A percentile compares a stretch with the other conserved stretches of the same genome.
phyloP scores from a whole-genome alignment of 805 yeast species.

The Nakazawaea peltata region DNA sequence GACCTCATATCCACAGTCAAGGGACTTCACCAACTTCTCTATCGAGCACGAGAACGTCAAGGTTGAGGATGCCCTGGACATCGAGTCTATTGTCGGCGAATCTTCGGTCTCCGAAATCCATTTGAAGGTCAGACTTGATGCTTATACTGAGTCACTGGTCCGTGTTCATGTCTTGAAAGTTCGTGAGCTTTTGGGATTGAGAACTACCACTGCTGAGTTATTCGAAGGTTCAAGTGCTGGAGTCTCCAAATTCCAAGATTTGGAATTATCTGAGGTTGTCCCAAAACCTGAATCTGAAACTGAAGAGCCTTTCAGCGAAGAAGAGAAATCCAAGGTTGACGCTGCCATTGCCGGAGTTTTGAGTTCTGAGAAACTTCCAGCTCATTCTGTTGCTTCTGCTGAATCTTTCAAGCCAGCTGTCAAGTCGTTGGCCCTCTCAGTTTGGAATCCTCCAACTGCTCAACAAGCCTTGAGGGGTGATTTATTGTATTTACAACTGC shows the following conservation, averaged over 20 bases:
- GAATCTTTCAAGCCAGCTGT: conserved; percentile 40
- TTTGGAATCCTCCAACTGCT: conserved; percentile 83
- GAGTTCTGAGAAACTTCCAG: conserved; percentile 10
- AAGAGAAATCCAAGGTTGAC: conserved; percentile 18
- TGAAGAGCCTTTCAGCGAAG: conserved; percentile 20
- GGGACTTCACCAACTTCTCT: conserved; percentile 53
- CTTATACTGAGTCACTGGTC: conserved; percentile 55
- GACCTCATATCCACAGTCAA: conserved; percentile 45
- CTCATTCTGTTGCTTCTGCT: conserved; percentile 23
- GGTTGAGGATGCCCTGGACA: conserved; percentile 18
- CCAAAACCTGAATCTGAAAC: conserved; percentile 12
- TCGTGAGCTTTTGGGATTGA: conserved; percentile 53
- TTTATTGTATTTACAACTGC: conserved; percentile 63
- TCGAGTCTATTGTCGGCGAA: conserved; percentile 21
- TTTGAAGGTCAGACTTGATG: conserved; percentile 39
- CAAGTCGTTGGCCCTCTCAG: conserved; percentile 49
- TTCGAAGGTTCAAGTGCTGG: conserved; percentile 37
- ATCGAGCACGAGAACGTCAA: conserved; percentile 30
- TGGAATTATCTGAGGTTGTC: conserved; percentile 27
- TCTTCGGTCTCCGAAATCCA: conserved; percentile 23
- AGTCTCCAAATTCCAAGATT: conserved; percentile 34
- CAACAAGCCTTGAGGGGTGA: conserved; percentile 63
- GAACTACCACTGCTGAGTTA: conserved; percentile 34
- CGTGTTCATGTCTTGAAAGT: conserved; percentile 54
- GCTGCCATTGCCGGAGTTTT: not conserved